A percentile compares a stretch with the other conserved stretches of the same genome.
Conservation (phyloP, 1,139 yeast genomes). For the Blastobotrys indianensis region DNA sequence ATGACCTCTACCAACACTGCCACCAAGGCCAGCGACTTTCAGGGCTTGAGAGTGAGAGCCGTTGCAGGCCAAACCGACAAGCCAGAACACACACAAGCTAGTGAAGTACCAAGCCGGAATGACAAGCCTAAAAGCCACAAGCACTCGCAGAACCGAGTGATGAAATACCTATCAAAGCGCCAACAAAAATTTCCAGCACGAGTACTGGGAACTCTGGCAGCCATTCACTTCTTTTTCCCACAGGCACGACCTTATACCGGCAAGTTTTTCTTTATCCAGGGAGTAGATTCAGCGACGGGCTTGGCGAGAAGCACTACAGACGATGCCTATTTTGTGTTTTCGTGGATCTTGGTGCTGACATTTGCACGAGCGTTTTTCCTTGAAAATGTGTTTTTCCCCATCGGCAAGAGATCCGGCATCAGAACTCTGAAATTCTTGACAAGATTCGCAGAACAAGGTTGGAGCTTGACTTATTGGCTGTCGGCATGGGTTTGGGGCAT, state of each 20-base stretch:
- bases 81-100: too few species aligned
- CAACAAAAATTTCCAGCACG: slow-evolving; percentile 5
- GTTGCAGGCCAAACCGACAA: too few species aligned
- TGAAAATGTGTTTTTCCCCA: slow-evolving; percentile 53
- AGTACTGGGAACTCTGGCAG: slow-evolving; percentile 5
- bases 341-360: slow-evolving; percentile 53
- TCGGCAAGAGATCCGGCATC: slow-evolving; percentile 47
- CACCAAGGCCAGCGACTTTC: too few species aligned
- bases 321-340: slow-evolving; percentile 51
- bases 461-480: slow-evolving; percentile 64
- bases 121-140: too few species aligned
- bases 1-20: too few species aligned
- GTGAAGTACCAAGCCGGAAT: too few species aligned
- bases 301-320: slow-evolving; percentile 25
- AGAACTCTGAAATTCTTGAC: slow-evolving; percentile 43
- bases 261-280: slow-evolving; percentile 24
- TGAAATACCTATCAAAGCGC: slow-evolving; percentile 6
- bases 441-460: slow-evolving; percentile 83
- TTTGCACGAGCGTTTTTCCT: slow-evolving; percentile 57
- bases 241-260: slow-evolving; percentile 20
- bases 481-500: slow-evolving; percentile 54
- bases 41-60: too few species aligned
- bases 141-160: neutral
- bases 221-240: slow-evolving; percentile 21
- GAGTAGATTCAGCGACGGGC: slow-evolving; percentile 20